phyloP scores from a whole-genome alignment of 2,329 filamentous ascomycete genomes.

The Delphinella strobiligena region DNA sequence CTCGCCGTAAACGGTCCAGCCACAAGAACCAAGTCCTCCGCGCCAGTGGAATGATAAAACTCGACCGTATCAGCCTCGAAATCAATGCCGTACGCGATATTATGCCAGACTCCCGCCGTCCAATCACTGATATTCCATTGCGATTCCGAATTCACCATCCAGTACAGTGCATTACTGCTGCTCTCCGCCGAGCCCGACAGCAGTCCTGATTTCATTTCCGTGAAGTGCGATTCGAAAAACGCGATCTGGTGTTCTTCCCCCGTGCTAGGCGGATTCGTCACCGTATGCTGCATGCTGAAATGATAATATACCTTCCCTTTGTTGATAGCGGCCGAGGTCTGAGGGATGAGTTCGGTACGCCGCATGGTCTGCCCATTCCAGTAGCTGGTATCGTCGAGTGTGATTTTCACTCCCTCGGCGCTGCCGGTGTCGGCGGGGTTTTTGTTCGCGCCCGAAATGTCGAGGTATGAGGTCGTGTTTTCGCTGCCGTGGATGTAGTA shows the following conservation, averaged over 20 bases:
- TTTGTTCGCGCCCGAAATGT: conserved; percentile 48
- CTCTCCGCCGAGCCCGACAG: conserved; percentile 38
- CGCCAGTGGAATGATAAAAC: conserved; percentile 59
- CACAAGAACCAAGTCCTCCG: conserved; percentile 43
- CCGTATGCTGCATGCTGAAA: conserved; percentile 52
- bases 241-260: conserved; percentile 56
- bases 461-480: conserved; percentile 46
- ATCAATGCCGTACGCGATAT: conserved; percentile 63
- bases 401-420: conserved; percentile 56
- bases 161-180: conserved; percentile 45
- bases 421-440: conserved; percentile 52
- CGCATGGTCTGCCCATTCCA: conserved; percentile 66
- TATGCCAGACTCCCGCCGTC: conserved; percentile 57
- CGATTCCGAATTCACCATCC: conserved; percentile 48
- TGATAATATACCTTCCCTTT: conserved; percentile 59
- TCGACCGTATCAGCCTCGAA: conserved; percentile 50
- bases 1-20: conserved; percentile 48
- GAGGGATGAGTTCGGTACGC: conserved; percentile 61
- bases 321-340: conserved; percentile 54
- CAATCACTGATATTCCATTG: conserved; percentile 50
- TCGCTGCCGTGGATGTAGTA: conserved; percentile 63
- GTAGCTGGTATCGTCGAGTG: conserved; percentile 50
- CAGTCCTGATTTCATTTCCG: conserved; percentile 60
- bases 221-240: conserved; percentile 60
- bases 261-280: conserved; percentile 47